These are phyloP conservation scores for Ananas comosus DNA, from an alignment of 176 grass and related monocot species.

Conservation along the genomic window DNA sequence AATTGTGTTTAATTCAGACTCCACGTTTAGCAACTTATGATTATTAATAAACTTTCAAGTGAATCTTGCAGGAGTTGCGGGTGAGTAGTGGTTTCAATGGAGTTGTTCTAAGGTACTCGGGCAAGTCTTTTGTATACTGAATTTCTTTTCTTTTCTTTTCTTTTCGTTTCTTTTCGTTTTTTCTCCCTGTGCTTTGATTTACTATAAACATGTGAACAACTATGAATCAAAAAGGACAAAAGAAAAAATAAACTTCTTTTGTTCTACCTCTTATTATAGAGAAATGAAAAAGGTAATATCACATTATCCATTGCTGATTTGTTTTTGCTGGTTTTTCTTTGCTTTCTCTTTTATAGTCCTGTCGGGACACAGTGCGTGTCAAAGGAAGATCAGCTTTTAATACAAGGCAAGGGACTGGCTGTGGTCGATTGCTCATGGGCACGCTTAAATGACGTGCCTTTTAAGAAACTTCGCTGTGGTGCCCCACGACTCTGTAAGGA, in stretches of 20 bases:
- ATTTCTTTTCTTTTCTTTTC: constrained; percentile 5
- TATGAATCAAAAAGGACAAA: too few relatives aligned
- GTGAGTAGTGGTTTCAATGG: constrained; percentile 85
- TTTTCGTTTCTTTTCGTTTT: constrained; percentile 10
- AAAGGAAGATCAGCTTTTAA: constrained; percentile 63
- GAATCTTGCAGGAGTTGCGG: constrained; percentile 65
- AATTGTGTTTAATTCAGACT: neutral
- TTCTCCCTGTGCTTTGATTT: neutral
- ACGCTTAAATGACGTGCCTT: constrained; percentile 89
- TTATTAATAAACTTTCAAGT: constrained; percentile 14
- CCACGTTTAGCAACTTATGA: neutral
- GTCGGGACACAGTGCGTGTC: constrained; percentile 90
- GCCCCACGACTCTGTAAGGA: constrained; percentile 86
- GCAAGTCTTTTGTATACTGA: neutral
- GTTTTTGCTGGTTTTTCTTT: constrained; percentile 1
- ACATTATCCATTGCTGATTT: too few relatives aligned
- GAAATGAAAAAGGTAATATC: too few relatives aligned
- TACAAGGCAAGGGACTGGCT: constrained; percentile 84
- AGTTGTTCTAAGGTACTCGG: constrained; percentile 73
- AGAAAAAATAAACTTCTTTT: too few relatives aligned
- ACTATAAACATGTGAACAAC: too few relatives aligned
- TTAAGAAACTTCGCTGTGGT: constrained; percentile 84
- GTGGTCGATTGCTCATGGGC: constrained; percentile 99
- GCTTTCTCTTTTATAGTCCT: constrained; percentile 45
- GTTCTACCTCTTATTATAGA: too few relatives aligned